These are phyloP conservation scores for Babesia bovis DNA, from an alignment of 169 alveolate species.

Conservation along the genomic window DNA sequence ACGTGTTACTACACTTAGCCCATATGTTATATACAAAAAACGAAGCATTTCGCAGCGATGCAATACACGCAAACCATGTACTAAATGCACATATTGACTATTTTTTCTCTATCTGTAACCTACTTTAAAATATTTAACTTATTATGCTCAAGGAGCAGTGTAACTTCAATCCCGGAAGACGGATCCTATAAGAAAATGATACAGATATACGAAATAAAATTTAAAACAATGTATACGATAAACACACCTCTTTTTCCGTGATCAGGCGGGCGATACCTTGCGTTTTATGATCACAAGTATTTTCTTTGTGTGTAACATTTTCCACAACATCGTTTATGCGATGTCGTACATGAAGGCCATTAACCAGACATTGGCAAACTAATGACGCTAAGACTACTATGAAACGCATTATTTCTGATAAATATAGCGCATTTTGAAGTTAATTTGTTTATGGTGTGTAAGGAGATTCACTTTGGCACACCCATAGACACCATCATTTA, in stretches of 20 bases:
- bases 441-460: constrained; percentile 24
- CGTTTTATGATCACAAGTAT: constrained; percentile 3
- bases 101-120: background rate
- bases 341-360: constrained; percentile 16
- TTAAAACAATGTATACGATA: background rate
- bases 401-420: background rate
- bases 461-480: background rate
- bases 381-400: background rate
- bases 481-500: too few species aligned
- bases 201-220: background rate
- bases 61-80: too few species aligned
- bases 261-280: constrained; percentile 11
- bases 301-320: background rate
- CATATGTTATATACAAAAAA: too few species aligned
- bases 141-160: constrained; percentile 14
- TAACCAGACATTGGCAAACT: background rate
- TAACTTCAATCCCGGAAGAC: constrained; percentile 10
- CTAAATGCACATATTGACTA: too few species aligned
- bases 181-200: constrained; percentile 11
- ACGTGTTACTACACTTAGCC: too few species aligned
- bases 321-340: constrained; percentile 7
- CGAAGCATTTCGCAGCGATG: too few species aligned
- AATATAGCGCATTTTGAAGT: background rate
- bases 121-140: constrained; percentile 3
- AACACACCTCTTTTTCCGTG: background rate